Evolutionary conservation across 176 grass and related monocot genomes (phyloP), one percentile per base, ranked within the genome.

Genomic region (Areca catechu): DNA sequence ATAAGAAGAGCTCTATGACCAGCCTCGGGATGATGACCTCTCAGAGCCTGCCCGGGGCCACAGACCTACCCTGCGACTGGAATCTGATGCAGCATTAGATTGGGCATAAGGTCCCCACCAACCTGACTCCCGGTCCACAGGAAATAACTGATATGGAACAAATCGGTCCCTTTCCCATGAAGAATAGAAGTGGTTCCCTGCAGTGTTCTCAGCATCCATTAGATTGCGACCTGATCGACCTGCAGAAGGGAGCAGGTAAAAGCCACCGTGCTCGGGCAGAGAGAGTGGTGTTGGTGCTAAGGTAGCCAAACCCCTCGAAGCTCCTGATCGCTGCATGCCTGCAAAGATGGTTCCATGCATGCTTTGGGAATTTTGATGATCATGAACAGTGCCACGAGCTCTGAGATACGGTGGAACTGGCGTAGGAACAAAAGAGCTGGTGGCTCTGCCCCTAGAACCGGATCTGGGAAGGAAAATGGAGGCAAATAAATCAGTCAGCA

Each of bases 111-210:
- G 80, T 5, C 61, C 73, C 90, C 90, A 85, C 78, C 86, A 87
- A 71, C 65, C 74, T 25, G 80, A 61, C 56, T 90, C 91, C 22
- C 34, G 56, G 58, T 90, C 86, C 4, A 90, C 70, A 0, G 80
- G 86, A 27, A 71, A 65, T 51, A 89, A 78, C 15, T 79, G 91
- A 55, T 86, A 86, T 2, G 86, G 76, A 0, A 86, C 73, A 0
- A 90, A 86, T 18, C 71, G 71, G 20, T 96, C 86, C 3, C 77
- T 76, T 54, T 96, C 92, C 86, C 92, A 90, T 16, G 34, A 43
- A 3, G 83, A 71, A 24, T 85, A 87, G 81, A 84, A 84, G 71
- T 63, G 74, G 67, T 51, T 84, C 59, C 80, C 80, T 69, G 77
- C 77, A 22, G 54, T 56, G 1, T 84, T 83, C 21, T 96, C 92